These are phyloP conservation scores for Boletus tomentosulus DNA, from an alignment of 768 basidiomycete genomes.

Conservation along the genomic window DNA sequence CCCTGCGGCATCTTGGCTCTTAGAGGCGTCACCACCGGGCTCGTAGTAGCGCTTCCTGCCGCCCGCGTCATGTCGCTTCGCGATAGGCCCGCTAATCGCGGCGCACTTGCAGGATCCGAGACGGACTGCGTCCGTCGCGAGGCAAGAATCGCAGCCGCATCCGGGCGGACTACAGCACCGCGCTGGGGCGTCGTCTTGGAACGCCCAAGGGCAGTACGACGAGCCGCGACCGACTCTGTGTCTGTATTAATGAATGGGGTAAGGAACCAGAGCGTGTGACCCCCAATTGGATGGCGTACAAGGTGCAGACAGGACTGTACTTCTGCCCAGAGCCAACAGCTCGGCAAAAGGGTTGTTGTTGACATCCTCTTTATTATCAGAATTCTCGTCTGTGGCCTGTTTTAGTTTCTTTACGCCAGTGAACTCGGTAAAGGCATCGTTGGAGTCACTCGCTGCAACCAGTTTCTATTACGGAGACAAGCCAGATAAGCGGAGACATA, in stretches of 20 bases:
- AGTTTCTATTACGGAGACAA: conserved; percentile 50
- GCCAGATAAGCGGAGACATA: not conserved
- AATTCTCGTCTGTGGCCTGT: conserved; percentile 29
- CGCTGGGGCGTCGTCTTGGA: conserved; percentile 52
- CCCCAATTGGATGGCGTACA: conserved; percentile 17
- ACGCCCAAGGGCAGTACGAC: conserved; percentile 39
- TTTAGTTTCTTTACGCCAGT: conserved; percentile 70
- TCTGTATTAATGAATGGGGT: conserved; percentile 3
- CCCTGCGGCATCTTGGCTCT: conserved; percentile 6
- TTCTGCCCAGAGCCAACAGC: conserved; percentile 37
- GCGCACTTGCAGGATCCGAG: conserved; percentile 12
- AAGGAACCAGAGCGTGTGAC: not conserved
- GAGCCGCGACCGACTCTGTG: not conserved
- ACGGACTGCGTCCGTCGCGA: conserved; percentile 19
- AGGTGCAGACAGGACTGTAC: conserved; percentile 43
- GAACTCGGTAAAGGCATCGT: conserved; percentile 78
- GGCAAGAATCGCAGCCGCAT: not conserved
- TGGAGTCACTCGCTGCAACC: conserved; percentile 74
- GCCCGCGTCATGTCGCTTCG: conserved; percentile 22
- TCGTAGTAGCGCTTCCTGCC: conserved; percentile 5
- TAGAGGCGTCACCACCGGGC: conserved; percentile 2
- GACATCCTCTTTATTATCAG: conserved; percentile 16
- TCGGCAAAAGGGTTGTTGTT: not conserved
- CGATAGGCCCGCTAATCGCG: conserved; percentile 19
- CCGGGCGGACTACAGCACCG: not conserved